Percentiles rank a stretch among this genome's conserved stretches.
These are phyloP conservation scores for Diaporthe humulicola DNA, from an alignment of 2,329 filamentous ascomycete genomes.

Conservation along the genomic window DNA sequence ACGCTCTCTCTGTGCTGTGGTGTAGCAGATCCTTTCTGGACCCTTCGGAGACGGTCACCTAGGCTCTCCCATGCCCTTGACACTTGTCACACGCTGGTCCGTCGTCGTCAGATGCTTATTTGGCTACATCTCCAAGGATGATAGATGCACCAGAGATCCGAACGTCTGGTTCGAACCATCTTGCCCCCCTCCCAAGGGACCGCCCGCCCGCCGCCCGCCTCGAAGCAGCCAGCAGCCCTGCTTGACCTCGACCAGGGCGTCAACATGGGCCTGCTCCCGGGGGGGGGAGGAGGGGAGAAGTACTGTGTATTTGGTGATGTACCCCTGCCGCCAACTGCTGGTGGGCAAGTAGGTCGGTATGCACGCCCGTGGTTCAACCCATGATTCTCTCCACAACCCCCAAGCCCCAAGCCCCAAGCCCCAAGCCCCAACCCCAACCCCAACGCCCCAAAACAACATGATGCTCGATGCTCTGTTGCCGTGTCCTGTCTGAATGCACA, in stretches of 20 bases:
- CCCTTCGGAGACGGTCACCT: constrained; percentile 2
- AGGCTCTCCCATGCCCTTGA: constrained; percentile 20
- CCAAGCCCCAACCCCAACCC: no score
- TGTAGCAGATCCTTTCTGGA: constrained; percentile 1
- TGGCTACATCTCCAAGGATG: constrained; percentile 32
- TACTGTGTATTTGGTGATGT: not conserved
- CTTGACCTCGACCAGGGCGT: constrained; percentile 34
- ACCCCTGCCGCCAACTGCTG: not conserved
- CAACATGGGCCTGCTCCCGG: constrained; percentile 33
- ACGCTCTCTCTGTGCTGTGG: not conserved
- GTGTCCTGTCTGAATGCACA: not conserved
- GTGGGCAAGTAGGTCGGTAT: not conserved
- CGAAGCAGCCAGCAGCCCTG: constrained; percentile 11
- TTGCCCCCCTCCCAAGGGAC: not conserved
- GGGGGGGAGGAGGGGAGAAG: not conserved
- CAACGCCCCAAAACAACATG: no score
- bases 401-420: no score
- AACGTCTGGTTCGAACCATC: constrained; percentile 37
- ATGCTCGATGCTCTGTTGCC: no score
- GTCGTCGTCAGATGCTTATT: constrained; percentile 33
- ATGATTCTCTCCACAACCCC: no score
- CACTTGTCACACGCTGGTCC: constrained; percentile 25
- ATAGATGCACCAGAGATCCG: constrained; percentile 38
- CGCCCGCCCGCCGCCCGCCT: not conserved
- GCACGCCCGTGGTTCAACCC: no score